Percentiles rank a stretch among this genome's conserved stretches.
These are phyloP conservation scores for Madurella mycetomatis DNA, from an alignment of 2,329 filamentous ascomycete species.

Conservation along the genomic window DNA sequence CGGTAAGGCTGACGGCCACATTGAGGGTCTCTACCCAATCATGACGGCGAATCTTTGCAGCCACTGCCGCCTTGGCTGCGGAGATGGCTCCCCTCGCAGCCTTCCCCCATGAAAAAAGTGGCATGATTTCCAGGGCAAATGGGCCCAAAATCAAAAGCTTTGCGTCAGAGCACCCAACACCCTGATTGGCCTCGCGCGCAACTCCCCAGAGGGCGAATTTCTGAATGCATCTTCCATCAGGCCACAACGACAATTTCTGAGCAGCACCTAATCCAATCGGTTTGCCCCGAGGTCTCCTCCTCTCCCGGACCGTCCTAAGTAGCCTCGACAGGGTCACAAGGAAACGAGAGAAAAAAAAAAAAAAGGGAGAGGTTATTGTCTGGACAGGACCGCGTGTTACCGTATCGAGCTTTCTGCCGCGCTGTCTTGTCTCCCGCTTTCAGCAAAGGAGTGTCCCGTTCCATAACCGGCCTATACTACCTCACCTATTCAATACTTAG, in stretches of 20 bases:
- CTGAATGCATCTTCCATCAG: slow-evolving; percentile 21
- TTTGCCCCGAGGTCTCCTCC: not conserved
- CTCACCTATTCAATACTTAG: not conserved
- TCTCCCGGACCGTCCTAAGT: not conserved
- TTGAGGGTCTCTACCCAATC: slow-evolving; percentile 11
- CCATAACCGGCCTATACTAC: not conserved
- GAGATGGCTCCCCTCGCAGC: slow-evolving; percentile 16
- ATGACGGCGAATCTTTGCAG: slow-evolving; percentile 1
- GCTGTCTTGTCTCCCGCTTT: not conserved
- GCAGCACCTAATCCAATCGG: slow-evolving; percentile 14
- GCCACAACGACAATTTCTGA: slow-evolving; percentile 20
- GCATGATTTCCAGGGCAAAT: slow-evolving; percentile 28
- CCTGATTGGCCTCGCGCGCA: slow-evolving; percentile 21
- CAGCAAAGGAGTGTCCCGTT: no score
- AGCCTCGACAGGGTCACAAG: not conserved
- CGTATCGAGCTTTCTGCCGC: no score
- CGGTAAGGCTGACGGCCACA: slow-evolving; percentile 25
- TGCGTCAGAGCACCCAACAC: slow-evolving; percentile 23
- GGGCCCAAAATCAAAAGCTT: slow-evolving; percentile 23
- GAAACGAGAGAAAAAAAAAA: not conserved
- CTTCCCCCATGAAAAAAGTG: slow-evolving; percentile 26
- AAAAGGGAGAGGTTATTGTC: not conserved
- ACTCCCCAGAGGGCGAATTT: slow-evolving; percentile 5
- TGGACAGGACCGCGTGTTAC: no score
- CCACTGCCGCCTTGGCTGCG: slow-evolving; percentile 25